Evolutionary conservation across 805 yeast species (phyloP), one percentile per base, ranked within the genome.

Genomic region (Yamadazyma nakazawae): DNA sequence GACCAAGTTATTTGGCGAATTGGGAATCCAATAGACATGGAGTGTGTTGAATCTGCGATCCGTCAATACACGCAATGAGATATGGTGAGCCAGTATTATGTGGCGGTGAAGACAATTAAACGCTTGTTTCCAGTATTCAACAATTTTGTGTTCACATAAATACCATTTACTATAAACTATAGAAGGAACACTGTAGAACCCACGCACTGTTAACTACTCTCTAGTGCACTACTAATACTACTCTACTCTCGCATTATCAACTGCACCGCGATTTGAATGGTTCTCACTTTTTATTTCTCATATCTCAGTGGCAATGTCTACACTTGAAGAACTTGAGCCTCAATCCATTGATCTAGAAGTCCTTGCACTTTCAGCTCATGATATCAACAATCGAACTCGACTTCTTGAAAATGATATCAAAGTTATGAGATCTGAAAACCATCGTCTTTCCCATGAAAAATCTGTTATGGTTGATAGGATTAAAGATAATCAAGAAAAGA

Each of bases 401-500:
- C 74, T 94, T 51, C 76, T 94, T 58, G 97, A 92, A 61, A 94
- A 94, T 64, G 98, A 94, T 63, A 91, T 94, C 67, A 89, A 91
- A 64, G 90, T 94, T 58, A 89, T 94, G 85, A 79, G 87, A 59
- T 87, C 96, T 5, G 99, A 94, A 70, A 76, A 84, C 57, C 94
- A 90, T 67, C 80, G 98, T 63, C 74, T 94, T 48, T 79, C 86
- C 35, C 98, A 94, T 69, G 99, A 94, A 60, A 88, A 89, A 72
- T 81, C 88, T 47, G 88, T 89, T 42, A 94, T 92, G 97, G 69
- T 81, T 46, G 97, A 90, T 56, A 84, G 92, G 65, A 89, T 94
- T 68, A 90, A 91, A 65, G 98, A 94, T 60, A 94, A 94, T 70
- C 89, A 86, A 64, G 97, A 92, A 58, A 94, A 94, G 70, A 92